phyloP scores from a whole-genome alignment of 176 grass and related monocot species.

The Oropetium thomaeum region DNA sequence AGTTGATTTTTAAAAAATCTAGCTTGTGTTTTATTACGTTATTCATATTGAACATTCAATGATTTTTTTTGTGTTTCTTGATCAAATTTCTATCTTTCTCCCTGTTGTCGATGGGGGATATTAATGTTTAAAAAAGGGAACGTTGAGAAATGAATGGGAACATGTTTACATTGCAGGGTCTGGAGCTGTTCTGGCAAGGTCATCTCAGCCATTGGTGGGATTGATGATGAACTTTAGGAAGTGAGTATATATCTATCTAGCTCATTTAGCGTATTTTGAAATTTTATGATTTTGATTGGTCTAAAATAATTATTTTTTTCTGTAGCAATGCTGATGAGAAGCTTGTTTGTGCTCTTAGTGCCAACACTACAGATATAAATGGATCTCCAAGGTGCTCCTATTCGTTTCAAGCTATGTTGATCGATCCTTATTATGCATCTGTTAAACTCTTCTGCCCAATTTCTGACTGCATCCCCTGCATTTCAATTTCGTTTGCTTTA shows the following conservation, averaged over 20 bases:
- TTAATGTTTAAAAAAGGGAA: slow-evolving; percentile 6
- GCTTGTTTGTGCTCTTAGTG: slow-evolving; percentile 83
- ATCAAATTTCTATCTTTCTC: not conserved
- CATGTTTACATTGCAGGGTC: slow-evolving; percentile 40
- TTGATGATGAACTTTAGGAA: slow-evolving; percentile 93
- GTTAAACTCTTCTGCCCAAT: slow-evolving; percentile 10
- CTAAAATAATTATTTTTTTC: slow-evolving; percentile 35
- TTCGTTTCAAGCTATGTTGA: slow-evolving; percentile 9
- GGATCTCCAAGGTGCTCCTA: slow-evolving; percentile 54
- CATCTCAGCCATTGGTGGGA: slow-evolving; percentile 94
- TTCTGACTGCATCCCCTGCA: slow-evolving; percentile 6
- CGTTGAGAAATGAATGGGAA: not conserved
- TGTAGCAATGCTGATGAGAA: slow-evolving; percentile 91
- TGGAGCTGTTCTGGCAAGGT: slow-evolving; percentile 98
- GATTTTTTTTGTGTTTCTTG: slow-evolving; percentile 8
- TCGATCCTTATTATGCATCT: slow-evolving; percentile 17
- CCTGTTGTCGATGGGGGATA: not conserved
- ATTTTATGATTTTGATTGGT: slow-evolving; percentile 18
- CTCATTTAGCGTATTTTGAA: slow-evolving; percentile 23
- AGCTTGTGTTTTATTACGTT: not conserved
- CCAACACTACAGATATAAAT: slow-evolving; percentile 27
- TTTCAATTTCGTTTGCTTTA: slow-evolving; percentile 18
- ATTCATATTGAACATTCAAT: slow-evolving; percentile 1
- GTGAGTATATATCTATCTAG: slow-evolving; percentile 55
- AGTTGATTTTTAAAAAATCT: not conserved